Base-by-base conservation (phyloP, 2,329 filamentous ascomycete genomes). In the Trichoderma koningiopsis region DNA sequence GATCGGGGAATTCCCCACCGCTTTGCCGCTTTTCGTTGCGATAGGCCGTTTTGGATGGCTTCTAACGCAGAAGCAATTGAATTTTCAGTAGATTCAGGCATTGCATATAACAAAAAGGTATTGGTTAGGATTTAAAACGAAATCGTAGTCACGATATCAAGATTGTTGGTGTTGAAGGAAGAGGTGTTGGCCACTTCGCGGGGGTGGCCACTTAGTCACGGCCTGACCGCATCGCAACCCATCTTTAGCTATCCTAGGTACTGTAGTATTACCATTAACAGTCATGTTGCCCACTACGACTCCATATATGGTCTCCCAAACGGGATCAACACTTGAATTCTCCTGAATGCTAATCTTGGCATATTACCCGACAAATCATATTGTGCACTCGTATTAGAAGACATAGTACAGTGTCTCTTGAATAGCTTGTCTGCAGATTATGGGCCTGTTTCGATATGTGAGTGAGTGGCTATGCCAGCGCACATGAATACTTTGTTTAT, bases 1-100 rank as follows among this genome's bases (percentile, higher is more conserved):
- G n/a, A 13, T 35, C 56, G 33, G 3, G 67, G 66, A 29, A 71
- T 53, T 40, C 60, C 60, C 67, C 53, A 71, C 33, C n/a, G 22
- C 24, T 60, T 6, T 37, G 53, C 24, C 8, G 70, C 70, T 35
- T 61, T 61, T 60, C 60, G 27, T 19, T 60, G 29, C 27, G 55
- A 69, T 5, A 65, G 22, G 37, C 37, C 37, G 5, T 43, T 19
- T 43, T 61, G 5, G 4, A 43, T 19, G 8, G 13, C 37, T 43
- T 43, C 16, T 19, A 43, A 16, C 16, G 37, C 37, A 43, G 16
- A 43, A 43, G 37, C 19, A 43, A 43, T 43, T 16, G 37, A 16
- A 5, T 43, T 6, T 4, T 43, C 37, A 43, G 6, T 19, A 43
- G 37, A 19, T 19, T 43, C 5, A 43, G 37, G 19, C 37, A 43